Evolutionary conservation across 345 rosid species (phyloP).

Genomic region (Microcos paniculata): DNA sequence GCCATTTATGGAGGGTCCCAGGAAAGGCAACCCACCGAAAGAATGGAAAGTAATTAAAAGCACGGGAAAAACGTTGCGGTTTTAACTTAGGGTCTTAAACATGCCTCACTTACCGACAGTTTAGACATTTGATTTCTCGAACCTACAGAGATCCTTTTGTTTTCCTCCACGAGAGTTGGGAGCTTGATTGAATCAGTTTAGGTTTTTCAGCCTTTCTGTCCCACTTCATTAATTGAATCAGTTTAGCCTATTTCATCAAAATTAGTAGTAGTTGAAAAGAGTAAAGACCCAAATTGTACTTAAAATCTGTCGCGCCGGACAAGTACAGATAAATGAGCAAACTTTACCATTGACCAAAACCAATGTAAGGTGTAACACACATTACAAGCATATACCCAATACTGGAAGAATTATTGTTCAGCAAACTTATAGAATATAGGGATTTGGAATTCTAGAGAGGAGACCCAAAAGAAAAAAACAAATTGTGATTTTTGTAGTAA

Average conservation of each 20-base stretch:
- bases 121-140: background rate
- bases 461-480: constrained; percentile 6
- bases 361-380: constrained; percentile 20
- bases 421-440: constrained; percentile 16
- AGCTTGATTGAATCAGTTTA: background rate
- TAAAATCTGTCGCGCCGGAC: background rate
- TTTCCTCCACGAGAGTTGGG: background rate
- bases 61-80: background rate
- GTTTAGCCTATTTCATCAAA: background rate
- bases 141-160: background rate
- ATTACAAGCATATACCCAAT: constrained; percentile 18
- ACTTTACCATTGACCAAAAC: constrained; percentile 24
- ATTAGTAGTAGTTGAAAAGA: background rate
- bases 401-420: constrained; percentile 28
- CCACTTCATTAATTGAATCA: background rate
- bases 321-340: constrained; percentile 10
- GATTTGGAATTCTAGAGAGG: constrained; percentile 15
- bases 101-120: background rate
- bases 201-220: background rate
- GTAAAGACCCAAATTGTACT: background rate
- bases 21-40: background rate
- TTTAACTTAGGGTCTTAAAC: background rate
- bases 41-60: background rate
- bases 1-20: background rate
- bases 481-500: constrained; percentile 9